phyloP scores from a whole-genome alignment of 805 yeast genomes.

The Kluyveromyces siamensis region DNA sequence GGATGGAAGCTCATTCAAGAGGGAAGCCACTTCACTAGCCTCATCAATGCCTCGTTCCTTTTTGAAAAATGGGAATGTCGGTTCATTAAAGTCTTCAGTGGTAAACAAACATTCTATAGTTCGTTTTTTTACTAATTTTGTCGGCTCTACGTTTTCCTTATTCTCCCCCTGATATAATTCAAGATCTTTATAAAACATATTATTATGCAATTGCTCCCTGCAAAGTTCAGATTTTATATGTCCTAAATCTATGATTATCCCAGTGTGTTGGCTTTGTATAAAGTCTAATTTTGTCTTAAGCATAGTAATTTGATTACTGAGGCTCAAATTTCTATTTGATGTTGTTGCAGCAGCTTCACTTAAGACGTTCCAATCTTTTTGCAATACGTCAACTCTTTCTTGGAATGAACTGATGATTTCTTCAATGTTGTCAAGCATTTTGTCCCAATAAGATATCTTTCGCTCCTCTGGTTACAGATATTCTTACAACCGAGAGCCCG shows the following conservation, averaged over 20 bases:
- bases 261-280: slow-evolving; percentile 15
- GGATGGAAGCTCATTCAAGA: neutral
- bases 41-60: neutral
- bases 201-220: neutral
- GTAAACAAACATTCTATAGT: neutral
- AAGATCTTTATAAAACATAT: neutral
- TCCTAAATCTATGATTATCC: slow-evolving; percentile 12
- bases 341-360: neutral
- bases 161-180: neutral
- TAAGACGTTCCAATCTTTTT: slow-evolving; percentile 11
- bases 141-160: neutral
- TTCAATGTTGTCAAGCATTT: slow-evolving; percentile 5
- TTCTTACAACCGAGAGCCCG: too few species aligned
- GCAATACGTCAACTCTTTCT: slow-evolving; percentile 9
- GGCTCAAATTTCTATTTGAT: neutral
- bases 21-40: neutral
- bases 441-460: neutral
- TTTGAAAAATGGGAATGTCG: neutral
- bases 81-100: neutral
- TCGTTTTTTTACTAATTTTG: neutral
- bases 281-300: slow-evolving; percentile 11
- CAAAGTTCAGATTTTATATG: slow-evolving; percentile 9
- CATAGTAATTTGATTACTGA: neutral
- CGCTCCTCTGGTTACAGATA: neutral
- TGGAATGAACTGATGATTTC: slow-evolving; percentile 8